Percentiles rank a stretch among this genome's conserved stretches.
These are phyloP conservation scores for Ilex aquifolium DNA, from an alignment of 257 asterid genomes.

Conservation along the genomic window DNA sequence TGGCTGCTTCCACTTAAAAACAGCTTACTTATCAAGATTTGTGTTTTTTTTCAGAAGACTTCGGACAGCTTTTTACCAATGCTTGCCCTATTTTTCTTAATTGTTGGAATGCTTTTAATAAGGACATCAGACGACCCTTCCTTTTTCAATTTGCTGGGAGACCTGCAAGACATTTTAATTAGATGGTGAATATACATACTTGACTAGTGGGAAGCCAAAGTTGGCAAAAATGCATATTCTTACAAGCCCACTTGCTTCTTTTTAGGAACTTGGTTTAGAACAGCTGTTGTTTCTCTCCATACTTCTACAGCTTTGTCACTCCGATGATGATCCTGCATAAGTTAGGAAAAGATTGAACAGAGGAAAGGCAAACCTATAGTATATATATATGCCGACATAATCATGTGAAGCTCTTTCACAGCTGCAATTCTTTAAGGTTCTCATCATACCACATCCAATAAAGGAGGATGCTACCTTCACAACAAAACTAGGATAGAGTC, in stretches of 20 bases:
- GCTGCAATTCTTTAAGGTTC: background rate
- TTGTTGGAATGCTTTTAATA: constrained; percentile 46
- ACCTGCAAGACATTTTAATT: constrained; percentile 9
- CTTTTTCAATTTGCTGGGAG: constrained; percentile 31
- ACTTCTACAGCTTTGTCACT: constrained; percentile 20
- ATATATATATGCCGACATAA: background rate
- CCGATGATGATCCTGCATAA: constrained; percentile 31
- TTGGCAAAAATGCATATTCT: constrained; percentile 1
- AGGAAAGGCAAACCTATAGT: background rate
- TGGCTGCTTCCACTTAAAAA: constrained; percentile 10
- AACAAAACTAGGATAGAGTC: background rate
- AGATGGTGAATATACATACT: background rate
- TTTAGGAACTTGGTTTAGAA: constrained; percentile 25
- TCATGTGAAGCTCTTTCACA: background rate
- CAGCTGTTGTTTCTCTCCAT: constrained; percentile 27
- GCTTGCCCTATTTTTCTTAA: constrained; percentile 40
- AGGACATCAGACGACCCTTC: constrained; percentile 54
- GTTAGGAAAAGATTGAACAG: background rate
- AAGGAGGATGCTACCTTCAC: background rate
- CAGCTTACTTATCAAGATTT: constrained; percentile 13
- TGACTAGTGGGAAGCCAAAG: background rate
- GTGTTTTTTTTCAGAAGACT: constrained; percentile 21
- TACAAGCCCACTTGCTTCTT: constrained; percentile 39
- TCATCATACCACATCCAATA: background rate
- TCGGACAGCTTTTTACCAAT: constrained; percentile 29